Conservation (phyloP, 106 monocot species). For the Phalaenopsis equestris region DNA sequence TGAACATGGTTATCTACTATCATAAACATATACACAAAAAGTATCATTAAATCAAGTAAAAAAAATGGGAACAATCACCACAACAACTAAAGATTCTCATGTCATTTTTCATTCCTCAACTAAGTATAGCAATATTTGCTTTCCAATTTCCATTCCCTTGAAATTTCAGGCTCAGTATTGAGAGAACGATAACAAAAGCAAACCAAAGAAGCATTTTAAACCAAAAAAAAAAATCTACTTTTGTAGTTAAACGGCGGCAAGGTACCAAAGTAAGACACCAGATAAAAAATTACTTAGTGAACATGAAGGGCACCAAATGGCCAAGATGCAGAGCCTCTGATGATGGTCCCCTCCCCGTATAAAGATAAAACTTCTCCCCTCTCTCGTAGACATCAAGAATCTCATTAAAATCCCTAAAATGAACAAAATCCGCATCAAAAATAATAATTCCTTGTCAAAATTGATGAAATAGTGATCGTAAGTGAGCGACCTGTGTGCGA, state of each 20-base stretch:
- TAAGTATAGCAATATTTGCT: no score
- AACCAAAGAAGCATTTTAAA: neutral
- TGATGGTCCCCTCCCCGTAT: slow-evolving; percentile 90
- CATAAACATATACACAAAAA: no score
- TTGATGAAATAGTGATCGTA: neutral
- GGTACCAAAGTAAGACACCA: neutral
- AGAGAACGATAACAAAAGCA: neutral
- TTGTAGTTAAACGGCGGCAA: neutral
- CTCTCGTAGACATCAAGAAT: slow-evolving; percentile 83
- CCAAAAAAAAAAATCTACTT: neutral
- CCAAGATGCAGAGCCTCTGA: slow-evolving; percentile 94
- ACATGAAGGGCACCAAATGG: slow-evolving; percentile 97
- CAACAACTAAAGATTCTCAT: no score
- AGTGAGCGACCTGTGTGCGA: slow-evolving; percentile 69
- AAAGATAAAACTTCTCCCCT: slow-evolving; percentile 89
- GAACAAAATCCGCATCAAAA: neutral
- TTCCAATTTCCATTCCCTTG: no score
- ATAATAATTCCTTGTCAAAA: neutral
- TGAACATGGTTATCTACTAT: no score
- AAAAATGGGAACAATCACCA: no score
- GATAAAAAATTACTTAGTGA: slow-evolving; percentile 57
- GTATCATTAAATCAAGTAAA: no score
- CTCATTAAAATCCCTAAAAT: slow-evolving; percentile 73
- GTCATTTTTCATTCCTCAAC: no score
- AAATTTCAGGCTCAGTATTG: neutral